Percentiles rank a stretch among this genome's conserved stretches.
Conservation (phyloP, 208 protist species). For the Acanthamoeba royreba region DNA sequence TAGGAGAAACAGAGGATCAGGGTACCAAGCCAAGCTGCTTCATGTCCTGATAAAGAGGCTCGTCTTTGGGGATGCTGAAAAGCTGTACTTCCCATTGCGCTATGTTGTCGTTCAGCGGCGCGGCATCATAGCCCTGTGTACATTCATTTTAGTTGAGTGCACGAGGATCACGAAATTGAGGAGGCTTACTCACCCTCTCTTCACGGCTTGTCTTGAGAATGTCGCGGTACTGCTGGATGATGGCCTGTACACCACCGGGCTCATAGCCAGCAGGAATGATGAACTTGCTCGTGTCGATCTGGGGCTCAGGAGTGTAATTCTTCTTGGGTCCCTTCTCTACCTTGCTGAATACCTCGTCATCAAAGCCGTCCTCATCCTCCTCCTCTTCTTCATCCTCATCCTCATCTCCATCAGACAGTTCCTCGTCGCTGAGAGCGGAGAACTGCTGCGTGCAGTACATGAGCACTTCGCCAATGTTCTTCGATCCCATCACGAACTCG, state of each 20-base stretch:
- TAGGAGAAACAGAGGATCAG: not conserved
- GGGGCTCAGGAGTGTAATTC: not conserved
- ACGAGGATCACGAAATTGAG: not conserved
- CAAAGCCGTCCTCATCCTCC: not conserved
- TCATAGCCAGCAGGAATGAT: not conserved
- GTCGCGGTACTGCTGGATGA: not conserved
- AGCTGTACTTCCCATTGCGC: not conserved
- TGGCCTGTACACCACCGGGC: not conserved
- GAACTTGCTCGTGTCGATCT: conserved; percentile 27
- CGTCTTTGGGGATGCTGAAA: not conserved
- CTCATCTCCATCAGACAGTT: not conserved
- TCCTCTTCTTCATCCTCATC: not conserved
- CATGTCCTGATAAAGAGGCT: not conserved
- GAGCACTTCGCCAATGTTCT: not conserved
- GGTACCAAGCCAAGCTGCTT: not conserved
- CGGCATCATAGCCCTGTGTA: not conserved
- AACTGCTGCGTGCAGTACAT: not conserved
- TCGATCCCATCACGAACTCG: not conserved
- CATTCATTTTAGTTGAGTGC: too few relatives aligned
- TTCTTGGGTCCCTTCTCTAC: not conserved
- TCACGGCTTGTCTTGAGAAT: not conserved
- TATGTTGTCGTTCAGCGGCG: not conserved
- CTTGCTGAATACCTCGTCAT: not conserved
- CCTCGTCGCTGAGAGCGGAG: not conserved
- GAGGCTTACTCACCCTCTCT: not conserved